Conservation (phyloP, 805 yeast species). For the Cephaloascus albidus region DNA sequence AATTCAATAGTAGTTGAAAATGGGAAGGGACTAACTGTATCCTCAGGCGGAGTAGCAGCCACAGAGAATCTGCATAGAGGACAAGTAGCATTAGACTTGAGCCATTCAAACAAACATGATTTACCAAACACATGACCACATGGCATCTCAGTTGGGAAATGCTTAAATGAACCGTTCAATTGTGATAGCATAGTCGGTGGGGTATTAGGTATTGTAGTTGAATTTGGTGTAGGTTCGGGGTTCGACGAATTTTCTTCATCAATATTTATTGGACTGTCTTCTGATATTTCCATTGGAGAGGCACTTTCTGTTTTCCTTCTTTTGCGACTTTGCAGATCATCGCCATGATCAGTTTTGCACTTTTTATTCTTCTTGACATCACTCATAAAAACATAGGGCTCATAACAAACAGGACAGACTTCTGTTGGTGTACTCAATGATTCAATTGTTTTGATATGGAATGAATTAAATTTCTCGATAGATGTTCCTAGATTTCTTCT, state of each 20-base stretch:
- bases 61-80: slow-evolving; percentile 74
- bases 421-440: slow-evolving; percentile 20
- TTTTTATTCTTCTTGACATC: slow-evolving; percentile 6
- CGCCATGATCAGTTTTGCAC: slow-evolving; percentile 3
- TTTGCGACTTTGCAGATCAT: slow-evolving; percentile 4
- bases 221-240: slow-evolving; percentile 1
- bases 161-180: slow-evolving; percentile 26
- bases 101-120: slow-evolving; percentile 81
- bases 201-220: slow-evolving; percentile 1
- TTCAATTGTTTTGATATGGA: slow-evolving; percentile 25
- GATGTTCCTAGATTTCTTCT: slow-evolving; percentile 45
- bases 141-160: slow-evolving; percentile 66
- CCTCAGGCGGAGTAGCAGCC: no score
- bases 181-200: slow-evolving; percentile 2
- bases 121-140: slow-evolving; percentile 86
- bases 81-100: slow-evolving; percentile 62
- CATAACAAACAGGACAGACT: slow-evolving; percentile 61
- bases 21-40: no score
- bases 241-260: slow-evolving; percentile 1
- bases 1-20: no score
- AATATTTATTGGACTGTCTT: slow-evolving; percentile 3
- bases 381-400: slow-evolving; percentile 26
- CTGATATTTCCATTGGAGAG: slow-evolving; percentile 8
- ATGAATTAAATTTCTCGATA: slow-evolving; percentile 38
- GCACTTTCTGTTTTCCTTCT: slow-evolving; percentile 12